Percentiles rank a stretch among this genome's conserved stretches.
These are phyloP conservation scores for Sideroxylon spinosum DNA, from an alignment of 179 eudicot species.

Conservation along the genomic window DNA sequence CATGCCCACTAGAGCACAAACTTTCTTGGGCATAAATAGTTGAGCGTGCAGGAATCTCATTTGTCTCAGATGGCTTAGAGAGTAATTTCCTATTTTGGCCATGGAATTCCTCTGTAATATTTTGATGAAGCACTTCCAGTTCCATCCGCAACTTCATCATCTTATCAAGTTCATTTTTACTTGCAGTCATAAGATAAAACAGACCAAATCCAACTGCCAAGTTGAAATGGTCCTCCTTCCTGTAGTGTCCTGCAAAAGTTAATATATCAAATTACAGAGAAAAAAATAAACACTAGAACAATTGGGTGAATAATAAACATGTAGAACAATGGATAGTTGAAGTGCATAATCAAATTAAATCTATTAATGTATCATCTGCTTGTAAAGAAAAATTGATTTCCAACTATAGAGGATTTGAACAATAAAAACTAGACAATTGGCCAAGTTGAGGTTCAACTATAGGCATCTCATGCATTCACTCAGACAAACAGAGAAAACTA, in stretches of 20 bases:
- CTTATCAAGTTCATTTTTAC: constrained; percentile 57
- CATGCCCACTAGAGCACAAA: constrained; percentile 19
- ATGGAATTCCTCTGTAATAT: constrained; percentile 29
- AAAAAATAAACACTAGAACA: neutral
- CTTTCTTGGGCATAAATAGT: constrained; percentile 26
- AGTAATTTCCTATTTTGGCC: constrained; percentile 19
- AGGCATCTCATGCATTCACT: neutral
- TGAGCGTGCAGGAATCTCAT: constrained; percentile 28
- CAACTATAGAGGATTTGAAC: neutral
- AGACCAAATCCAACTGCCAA: constrained; percentile 61
- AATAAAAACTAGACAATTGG: neutral
- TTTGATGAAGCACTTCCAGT: constrained; percentile 45
- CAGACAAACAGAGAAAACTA: neutral
- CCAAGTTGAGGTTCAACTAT: neutral
- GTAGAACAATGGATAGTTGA: neutral
- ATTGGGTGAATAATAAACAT: neutral
- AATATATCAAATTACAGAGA: neutral
- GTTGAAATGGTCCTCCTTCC: constrained; percentile 47
- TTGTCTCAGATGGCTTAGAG: constrained; percentile 21
- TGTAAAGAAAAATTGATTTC: neutral
- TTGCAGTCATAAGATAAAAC: constrained; percentile 44
- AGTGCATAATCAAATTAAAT: neutral
- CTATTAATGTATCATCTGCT: neutral
- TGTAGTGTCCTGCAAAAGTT: constrained; percentile 27
- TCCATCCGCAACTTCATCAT: constrained; percentile 45